Percentiles rank a stretch among this genome's conserved stretches.
Evolutionary conservation across 2,329 filamentous ascomycete species (phyloP).

Genomic region (Botryotinia narcissicola): DNA sequence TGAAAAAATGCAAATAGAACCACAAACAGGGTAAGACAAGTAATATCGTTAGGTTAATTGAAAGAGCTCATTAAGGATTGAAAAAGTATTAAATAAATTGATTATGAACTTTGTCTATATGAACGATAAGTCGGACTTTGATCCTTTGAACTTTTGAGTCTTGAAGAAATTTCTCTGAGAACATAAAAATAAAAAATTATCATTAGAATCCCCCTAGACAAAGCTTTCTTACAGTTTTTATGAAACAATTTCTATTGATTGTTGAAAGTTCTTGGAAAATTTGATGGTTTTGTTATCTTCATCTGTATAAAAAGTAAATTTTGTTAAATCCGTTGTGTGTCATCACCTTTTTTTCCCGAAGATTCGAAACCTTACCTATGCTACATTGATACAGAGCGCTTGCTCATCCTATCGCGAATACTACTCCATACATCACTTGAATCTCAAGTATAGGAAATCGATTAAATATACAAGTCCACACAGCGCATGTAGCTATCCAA

Average conservation of each 20-base stretch:
- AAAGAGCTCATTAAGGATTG: background rate
- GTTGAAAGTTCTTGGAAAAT: background rate
- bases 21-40: background rate
- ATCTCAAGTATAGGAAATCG: background rate
- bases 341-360: no score
- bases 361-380: background rate
- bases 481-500: background rate
- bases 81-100: background rate
- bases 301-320: no score
- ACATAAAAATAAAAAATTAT: background rate
- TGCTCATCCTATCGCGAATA: background rate
- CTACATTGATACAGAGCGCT: background rate
- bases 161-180: background rate
- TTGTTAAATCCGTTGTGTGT: no score
- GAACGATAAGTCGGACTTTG: background rate
- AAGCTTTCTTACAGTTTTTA: background rate
- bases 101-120: background rate
- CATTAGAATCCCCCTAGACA: background rate
- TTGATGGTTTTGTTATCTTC: background rate
- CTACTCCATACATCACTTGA: no score
- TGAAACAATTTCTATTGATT: background rate
- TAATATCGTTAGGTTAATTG: fast-evolving
- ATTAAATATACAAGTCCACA: background rate
- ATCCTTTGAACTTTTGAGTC: no score
- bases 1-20: no score